Evolutionary conservation across 1,284 basidiomycete genomes (phyloP), one percentile per base, ranked within the genome.

Genomic region (Neotropicomus parvogracilis): DNA sequence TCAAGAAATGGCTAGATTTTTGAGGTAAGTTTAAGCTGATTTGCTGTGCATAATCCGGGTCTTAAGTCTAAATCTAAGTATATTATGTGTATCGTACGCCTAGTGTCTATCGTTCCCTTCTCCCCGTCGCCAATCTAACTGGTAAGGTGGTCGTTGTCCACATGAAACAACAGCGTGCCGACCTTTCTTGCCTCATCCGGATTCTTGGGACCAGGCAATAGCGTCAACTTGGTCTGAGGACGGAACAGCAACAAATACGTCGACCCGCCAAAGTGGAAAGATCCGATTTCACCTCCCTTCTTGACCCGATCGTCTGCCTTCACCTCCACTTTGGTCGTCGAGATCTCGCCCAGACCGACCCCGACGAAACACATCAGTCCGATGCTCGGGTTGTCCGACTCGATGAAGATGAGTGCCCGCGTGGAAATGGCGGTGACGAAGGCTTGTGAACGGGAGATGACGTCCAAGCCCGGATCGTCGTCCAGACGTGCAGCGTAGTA

Each of bases 181-280:
- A 59, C 53, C 29, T 45, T 45, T 36, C 55, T 53, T 10, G 58
- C 56, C 3, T 47, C 28, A 3, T n/a, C 16, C 3, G 45, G 27
- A 27, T 43, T 20, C 4, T 44, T 28, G 3, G 58, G 45, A 21
- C 49, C 58, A 10, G 48, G 42, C 33, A 56, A 28, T 39, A 59
- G 16, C 31, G 43, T 54, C 50, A 59, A 16, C 44, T 43, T 34
- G 39, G 60, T 59, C 37, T 63, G 43, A 3, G 58, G 47, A 13
- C 60, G 55, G 63, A 79, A 79, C 19, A 78, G 40, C 36, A 76
- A 53, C 48, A 68, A 65, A 52, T 75, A 69, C 2, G 75, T 69
- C 31, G 75, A 79, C 4, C 76, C 77, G 12, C 77, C 75, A 59
- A 77, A 78, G 54, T 77, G 77, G 67, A 79, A 79, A 66, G 72